Base-by-base conservation (phyloP, 768 basidiomycete genomes). In the Calocybe cyanea region DNA sequence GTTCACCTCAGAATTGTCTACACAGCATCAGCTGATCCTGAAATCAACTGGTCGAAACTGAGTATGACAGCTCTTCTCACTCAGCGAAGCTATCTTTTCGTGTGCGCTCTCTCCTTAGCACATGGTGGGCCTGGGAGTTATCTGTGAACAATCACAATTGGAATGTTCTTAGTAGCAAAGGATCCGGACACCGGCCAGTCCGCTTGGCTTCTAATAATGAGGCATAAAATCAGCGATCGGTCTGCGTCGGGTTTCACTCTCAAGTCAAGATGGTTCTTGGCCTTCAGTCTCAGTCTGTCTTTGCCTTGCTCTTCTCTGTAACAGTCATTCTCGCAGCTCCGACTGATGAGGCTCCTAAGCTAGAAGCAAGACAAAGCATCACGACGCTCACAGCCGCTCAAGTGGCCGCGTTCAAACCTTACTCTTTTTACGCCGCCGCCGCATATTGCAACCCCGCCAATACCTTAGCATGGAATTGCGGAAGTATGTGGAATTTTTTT, bases 401-500 rank as follows among this genome's bases (percentile, higher is more conserved):
- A 51, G 64, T 76, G 10, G 50, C 58, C 15, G 17, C 48, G 14
- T 72, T 64, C 50, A 68, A 57, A n/a, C 63, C 75, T 2, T 77
- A 68, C 55, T 65, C 71, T 0, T 60, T 57, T 37, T 75, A 69
- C 50, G 73, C 77, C 1, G 65, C 65, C n/a, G 48, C 73, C 7
- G 74, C 62, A 0, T 74, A 75, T 45, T 78, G 76, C 44, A 39
- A 53, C 2, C 61, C 73, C 13, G 34, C 62, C 7, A 51, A 58
- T 21, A 75, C 73, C 3, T 43, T 67, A 19, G 58, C 64, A 28
- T 78, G 77, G 77, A 51, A 63, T 23, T 78, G 76, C 45, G 75
- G 77, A 56, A 50, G 68, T 62, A 39, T 8, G 48, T 49, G n/a
- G 14, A 6, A 35, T 6, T 18, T 59, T 65, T 9, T 20, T 19